Evolutionary conservation across 352 stramenopile genomes (phyloP), one percentile per base, ranked within the genome.

Genomic region (Elongisporangium prolatum): DNA sequence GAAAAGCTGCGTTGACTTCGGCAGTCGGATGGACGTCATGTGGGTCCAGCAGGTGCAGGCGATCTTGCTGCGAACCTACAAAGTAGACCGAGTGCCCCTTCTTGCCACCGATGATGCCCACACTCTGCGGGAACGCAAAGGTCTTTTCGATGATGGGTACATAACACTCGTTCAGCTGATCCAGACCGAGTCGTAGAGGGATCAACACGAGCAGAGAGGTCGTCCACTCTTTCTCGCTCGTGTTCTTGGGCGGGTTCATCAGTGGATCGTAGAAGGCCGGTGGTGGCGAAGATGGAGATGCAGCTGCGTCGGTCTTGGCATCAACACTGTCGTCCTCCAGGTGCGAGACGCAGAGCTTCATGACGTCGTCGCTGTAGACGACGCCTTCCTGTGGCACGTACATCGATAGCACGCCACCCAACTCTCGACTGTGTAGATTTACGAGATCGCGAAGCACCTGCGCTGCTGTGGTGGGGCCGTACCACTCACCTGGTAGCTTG

Each of bases 71-170:
- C 6, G 89, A 80, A 25, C 92, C 94, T 38, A 98, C 97, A 82
- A 98, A 98, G 74, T 97, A 98, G 50, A 98, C 85, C 11, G 95
- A 97, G 72, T 98, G 91, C 8, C 92, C 79, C 38, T 96, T 96
- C 61, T 96, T 96, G 57, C 95, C 95, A 44, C 95, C 95, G 28
- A 98, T 87, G 64, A 98, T 96, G 9, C 95, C 95, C 18, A 98
- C 87, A 38, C 87, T 98, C 65, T 98, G 91, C 14, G 89, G 88
- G 48, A 98, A 93, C 57, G 76, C 67, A 54, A 98, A 93, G 20
- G 82, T 89, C 51, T 86, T 77, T 38, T 86, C 60, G 17, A 96
- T 56, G 21, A 81, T 76, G 16, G 78, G 76, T 22, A 96, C 80
- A 63, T 96, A 97, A 28, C 72, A 63, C 40, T 82, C 71, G 64